Evolutionary conservation across 352 stramenopile genomes (phyloP), one percentile per base, ranked within the genome.

Genomic region (Phytophthora nicotianae): DNA sequence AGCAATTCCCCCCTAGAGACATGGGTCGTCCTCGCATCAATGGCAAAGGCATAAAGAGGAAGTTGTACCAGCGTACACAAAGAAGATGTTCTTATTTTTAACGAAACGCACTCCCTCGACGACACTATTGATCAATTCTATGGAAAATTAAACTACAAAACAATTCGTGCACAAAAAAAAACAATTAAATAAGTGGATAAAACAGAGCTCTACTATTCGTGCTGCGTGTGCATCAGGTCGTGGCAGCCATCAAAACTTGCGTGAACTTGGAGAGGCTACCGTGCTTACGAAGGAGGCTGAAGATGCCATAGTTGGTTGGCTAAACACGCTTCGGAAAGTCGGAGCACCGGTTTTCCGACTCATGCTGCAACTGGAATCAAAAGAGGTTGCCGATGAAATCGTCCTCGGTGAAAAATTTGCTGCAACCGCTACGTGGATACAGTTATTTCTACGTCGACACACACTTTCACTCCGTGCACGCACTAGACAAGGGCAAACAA

Each of bases 401-500:
- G 37, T 11, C 5, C 37, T 43, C 2, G 37, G 37, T 2, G 16
- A 17, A 2, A 43, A 43, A 43, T 43, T 43, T 43, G 37, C 37
- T 4, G 37, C 16, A 10, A 19, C 37, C 1, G 14, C 37, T 2
- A 21, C 37, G 5, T 43, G 37, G 37, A 43, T 43, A 5, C 20
- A 43, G 16, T 16, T 43, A 16, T 43, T 43, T 21, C 9, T 43
- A 4, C 37, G 37, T 9, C 37, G 37, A 11, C 37, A 40, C 4
- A 26, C 4, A 4, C n/a, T 56, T 21, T 56, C 49, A 3, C 49
- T 56, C 4, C 49, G 49, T 37, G 32, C 32, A 10, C 32, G 32
- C 3, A 37, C 32, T 16, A 11, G 32, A 37, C 32, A 37, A 16
- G 14, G 19, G 21, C 49, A 56, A 56, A 56, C 49, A 10, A 56